Evolutionary conservation across 2,329 filamentous ascomycete species (phyloP).

Genomic region (Macrophomina phaseolina): DNA sequence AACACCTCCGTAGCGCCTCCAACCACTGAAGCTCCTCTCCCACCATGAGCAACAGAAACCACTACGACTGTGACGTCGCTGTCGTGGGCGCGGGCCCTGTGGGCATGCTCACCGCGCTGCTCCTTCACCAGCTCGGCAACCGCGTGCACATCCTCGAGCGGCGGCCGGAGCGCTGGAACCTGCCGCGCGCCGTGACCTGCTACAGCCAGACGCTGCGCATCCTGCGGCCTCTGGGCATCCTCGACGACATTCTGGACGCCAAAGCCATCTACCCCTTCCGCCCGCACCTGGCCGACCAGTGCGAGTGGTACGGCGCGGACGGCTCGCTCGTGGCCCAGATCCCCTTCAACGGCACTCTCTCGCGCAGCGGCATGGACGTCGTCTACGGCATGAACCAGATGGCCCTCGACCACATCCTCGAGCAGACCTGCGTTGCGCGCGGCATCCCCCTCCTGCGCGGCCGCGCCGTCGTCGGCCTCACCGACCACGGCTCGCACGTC

Average conservation of each 20-base stretch:
- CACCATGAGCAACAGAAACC: neutral
- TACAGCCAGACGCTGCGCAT: neutral
- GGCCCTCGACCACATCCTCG: neutral
- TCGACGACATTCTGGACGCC: neutral
- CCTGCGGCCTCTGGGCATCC: neutral
- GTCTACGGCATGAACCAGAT: conserved; percentile 1
- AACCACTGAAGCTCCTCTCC: neutral
- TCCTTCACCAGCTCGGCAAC: neutral
- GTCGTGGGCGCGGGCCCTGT: neutral
- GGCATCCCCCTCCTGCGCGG: neutral
- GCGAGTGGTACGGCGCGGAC: neutral
- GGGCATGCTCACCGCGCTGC: neutral
- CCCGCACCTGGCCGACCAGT: neutral
- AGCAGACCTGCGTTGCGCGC: neutral
- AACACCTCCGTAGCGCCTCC: too few species aligned
- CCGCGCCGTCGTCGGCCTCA: neutral
- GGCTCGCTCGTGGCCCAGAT: neutral
- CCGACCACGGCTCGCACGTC: neutral
- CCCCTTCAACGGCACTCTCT: neutral
- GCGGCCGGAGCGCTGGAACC: neutral
- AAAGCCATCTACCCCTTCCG: neutral
- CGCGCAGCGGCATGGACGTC: neutral
- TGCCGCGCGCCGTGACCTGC: neutral
- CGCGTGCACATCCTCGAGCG: conserved; percentile 6
- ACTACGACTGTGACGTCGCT: neutral